These are phyloP conservation scores for Fusarium torulosum DNA, from an alignment of 2,329 filamentous ascomycete genomes.

Conservation along the genomic window DNA sequence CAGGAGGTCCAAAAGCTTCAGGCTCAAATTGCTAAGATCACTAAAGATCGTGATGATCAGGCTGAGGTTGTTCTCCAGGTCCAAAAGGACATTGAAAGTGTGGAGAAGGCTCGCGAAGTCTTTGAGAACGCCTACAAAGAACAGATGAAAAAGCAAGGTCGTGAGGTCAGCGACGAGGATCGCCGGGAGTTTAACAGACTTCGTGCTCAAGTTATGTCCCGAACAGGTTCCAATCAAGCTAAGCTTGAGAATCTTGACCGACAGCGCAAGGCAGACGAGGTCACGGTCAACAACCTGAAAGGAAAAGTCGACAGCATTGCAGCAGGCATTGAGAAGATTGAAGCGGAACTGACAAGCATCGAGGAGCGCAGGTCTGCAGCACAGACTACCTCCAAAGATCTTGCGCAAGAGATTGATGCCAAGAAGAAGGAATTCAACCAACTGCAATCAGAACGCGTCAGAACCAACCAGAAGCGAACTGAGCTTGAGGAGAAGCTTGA, in stretches of 20 bases:
- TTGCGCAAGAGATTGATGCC: conserved; percentile 80
- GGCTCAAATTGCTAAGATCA: conserved; percentile 76
- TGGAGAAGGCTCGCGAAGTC: conserved; percentile 89
- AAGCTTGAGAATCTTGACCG: conserved; percentile 88
- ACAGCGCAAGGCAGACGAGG: conserved; percentile 90
- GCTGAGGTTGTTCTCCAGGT: conserved; percentile 76
- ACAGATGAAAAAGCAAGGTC: conserved; percentile 86
- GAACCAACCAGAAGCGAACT: conserved; percentile 83
- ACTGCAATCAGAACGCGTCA: conserved; percentile 84
- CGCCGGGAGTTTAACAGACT: conserved; percentile 90
- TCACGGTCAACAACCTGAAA: conserved; percentile 88
- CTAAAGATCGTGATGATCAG: conserved; percentile 82
- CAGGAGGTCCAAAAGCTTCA: conserved; percentile 77
- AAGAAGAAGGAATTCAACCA: conserved; percentile 95
- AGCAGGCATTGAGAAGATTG: conserved; percentile 78
- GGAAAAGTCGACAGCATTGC: conserved; percentile 86
- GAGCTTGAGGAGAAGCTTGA: conserved; percentile 94
- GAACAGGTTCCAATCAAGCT: conserved; percentile 82
- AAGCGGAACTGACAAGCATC: conserved; percentile 77
- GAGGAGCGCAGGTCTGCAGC: conserved; percentile 75
- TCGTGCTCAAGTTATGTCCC: conserved; percentile 85
- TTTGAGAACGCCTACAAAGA: conserved; percentile 92
- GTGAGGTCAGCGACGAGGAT: conserved; percentile 86
- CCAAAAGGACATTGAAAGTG: conserved; percentile 81
- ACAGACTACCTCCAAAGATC: conserved; percentile 72